Conservation (phyloP, 495 filamentous ascomycete species). For the Hapsidospora chrysogenum region DNA sequence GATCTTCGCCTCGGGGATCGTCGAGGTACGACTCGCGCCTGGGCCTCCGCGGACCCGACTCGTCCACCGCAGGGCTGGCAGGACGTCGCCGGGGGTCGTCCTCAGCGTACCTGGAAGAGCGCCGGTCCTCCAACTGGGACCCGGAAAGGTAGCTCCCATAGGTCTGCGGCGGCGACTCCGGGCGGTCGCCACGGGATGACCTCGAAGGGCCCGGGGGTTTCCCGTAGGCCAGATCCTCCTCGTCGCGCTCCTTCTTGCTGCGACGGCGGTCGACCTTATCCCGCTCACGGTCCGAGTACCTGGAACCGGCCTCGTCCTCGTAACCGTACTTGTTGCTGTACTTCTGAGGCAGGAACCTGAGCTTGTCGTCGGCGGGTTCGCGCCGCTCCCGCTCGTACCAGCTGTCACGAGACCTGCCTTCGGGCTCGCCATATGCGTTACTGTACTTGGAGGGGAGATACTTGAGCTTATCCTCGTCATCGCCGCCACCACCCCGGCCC, state of each 20-base stretch:
- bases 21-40: not conserved
- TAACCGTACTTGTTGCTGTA: slow-evolving; percentile 1
- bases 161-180: not conserved
- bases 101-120: not conserved
- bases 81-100: slow-evolving; percentile 12
- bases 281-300: slow-evolving; percentile 8
- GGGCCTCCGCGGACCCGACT: not conserved
- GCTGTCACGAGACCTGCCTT: not conserved
- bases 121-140: not conserved
- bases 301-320: slow-evolving; percentile 4
- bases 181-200: not conserved
- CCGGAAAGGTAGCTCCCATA: slow-evolving; percentile 4
- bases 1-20: slow-evolving; percentile 11
- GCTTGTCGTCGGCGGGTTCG: not conserved
- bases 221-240: slow-evolving; percentile 31
- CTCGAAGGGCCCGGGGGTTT: slow-evolving; percentile 5
- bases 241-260: slow-evolving; percentile 17
- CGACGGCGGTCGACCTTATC: slow-evolving; percentile 10
- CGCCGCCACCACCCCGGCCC: not conserved
- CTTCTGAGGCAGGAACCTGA: not conserved
- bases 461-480: slow-evolving; percentile 1
- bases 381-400: not conserved
- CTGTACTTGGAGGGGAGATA: slow-evolving; percentile 1
- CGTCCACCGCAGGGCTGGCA: slow-evolving; percentile 24
- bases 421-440: slow-evolving; percentile 4